Evolutionary conservation across 352 stramenopile genomes (phyloP).

Genomic region (Phytophthora aleatoria): DNA sequence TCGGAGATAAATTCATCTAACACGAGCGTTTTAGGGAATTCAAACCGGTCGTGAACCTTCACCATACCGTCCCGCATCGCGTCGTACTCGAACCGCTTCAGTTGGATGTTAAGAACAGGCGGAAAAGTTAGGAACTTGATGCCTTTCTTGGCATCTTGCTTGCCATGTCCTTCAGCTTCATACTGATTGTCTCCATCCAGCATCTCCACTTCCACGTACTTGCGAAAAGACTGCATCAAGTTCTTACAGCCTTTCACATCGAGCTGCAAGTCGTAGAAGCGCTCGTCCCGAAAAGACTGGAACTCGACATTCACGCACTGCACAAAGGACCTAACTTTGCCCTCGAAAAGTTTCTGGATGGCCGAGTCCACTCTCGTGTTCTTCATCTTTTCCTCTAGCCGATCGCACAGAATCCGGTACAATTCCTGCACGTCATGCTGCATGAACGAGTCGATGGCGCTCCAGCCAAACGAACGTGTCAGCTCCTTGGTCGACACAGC

Average conservation of each 20-base stretch:
- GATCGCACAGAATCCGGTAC: conserved; percentile 91
- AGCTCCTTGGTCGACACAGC: conserved; percentile 93
- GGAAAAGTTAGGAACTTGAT: conserved; percentile 86
- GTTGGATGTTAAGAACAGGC: conserved; percentile 92
- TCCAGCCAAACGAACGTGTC: conserved; percentile 93
- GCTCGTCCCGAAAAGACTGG: conserved; percentile 87
- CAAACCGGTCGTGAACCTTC: conserved; percentile 90
- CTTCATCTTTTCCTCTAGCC: conserved; percentile 94
- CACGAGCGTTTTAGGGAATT: conserved; percentile 79
- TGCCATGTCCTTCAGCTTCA: conserved; percentile 86
- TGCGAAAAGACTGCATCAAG: conserved; percentile 90
- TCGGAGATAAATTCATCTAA: conserved; percentile 65
- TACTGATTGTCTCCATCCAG: conserved; percentile 95
- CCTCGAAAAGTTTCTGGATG: conserved; percentile 90
- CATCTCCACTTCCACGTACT: conserved; percentile 93
- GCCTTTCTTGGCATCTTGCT: conserved; percentile 92
- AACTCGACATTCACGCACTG: conserved; percentile 92
- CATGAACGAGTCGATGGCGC: conserved; percentile 90
- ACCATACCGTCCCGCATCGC: conserved; percentile 87
- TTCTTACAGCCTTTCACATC: conserved; percentile 92
- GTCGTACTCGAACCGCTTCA: conserved; percentile 92
- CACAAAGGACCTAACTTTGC: conserved; percentile 90
- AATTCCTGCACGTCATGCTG: conserved; percentile 94
- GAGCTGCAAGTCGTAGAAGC: conserved; percentile 93
- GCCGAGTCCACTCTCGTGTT: conserved; percentile 76